These are phyloP conservation scores for Withania somnifera DNA, from an alignment of 305 asterid genomes.

Conservation along the genomic window DNA sequence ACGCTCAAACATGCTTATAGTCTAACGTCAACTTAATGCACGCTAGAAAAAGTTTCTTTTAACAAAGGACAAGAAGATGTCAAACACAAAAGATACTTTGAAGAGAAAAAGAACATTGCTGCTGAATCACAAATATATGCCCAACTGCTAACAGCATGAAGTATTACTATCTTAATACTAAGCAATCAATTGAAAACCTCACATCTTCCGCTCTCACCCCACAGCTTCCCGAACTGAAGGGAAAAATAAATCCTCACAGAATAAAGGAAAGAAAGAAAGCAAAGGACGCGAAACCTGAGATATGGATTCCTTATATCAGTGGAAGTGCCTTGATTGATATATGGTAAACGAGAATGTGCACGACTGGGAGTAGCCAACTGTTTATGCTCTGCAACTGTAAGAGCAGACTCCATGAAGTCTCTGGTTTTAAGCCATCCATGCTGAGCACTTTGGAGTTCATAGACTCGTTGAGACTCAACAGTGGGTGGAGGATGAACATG, in stretches of 20 bases:
- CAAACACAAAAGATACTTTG: not conserved
- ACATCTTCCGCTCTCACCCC: not conserved
- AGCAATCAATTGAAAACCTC: not conserved
- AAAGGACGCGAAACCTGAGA: conserved; percentile 28
- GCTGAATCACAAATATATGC: not conserved
- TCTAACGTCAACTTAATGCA: not conserved
- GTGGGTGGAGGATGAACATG: conserved; percentile 8
- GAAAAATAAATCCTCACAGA: not conserved
- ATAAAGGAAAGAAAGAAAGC: not conserved
- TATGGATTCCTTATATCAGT: conserved; percentile 7
- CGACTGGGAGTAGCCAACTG: conserved; percentile 16
- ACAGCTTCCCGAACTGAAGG: not conserved
- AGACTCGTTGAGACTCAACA: conserved; percentile 14
- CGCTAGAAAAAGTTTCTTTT: not conserved
- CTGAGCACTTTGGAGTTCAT: conserved; percentile 13
- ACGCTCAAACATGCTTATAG: not conserved
- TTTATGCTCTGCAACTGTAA: conserved; percentile 15
- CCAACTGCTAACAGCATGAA: not conserved
- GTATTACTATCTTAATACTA: not conserved
- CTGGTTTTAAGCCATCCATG: conserved; percentile 21
- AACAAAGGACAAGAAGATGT: not conserved
- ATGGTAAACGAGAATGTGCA: conserved; percentile 18
- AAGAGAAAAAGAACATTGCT: not conserved
- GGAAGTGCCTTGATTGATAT: conserved; percentile 9
- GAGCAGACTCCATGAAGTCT: not conserved